These are phyloP conservation scores for Linderina pennispora DNA, from an alignment of 192 early-diverging fungal genomes.

Conservation along the genomic window DNA sequence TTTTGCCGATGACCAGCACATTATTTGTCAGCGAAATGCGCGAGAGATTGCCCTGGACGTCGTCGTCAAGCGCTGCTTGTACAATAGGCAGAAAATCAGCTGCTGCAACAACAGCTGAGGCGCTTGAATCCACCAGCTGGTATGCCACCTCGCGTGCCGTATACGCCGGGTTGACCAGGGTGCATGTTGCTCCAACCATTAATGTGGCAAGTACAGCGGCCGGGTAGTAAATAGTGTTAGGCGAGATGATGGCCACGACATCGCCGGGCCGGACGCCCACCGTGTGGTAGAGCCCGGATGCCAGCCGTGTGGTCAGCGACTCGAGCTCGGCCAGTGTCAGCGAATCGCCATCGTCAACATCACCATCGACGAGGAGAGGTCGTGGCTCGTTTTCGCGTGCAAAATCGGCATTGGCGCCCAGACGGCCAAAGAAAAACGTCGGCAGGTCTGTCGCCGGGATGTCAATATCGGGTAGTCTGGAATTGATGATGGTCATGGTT, in stretches of 20 bases:
- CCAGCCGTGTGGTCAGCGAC: conserved; percentile 1
- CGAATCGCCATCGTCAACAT: background rate
- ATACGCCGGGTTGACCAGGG: conserved; percentile 74
- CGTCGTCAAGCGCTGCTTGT: background rate
- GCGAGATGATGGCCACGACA: conserved; percentile 65
- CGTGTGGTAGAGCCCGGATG: conserved; percentile 29
- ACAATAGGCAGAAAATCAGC: conserved; percentile 4
- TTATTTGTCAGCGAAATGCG: conserved; percentile 18
- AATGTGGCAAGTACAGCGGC: conserved; percentile 55
- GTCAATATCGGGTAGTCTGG: conserved; percentile 3
- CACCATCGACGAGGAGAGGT: conserved; percentile 14
- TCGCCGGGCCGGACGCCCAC: conserved; percentile 59
- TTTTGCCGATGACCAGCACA: background rate
- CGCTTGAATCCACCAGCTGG: conserved; percentile 67
- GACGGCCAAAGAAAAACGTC: background rate
- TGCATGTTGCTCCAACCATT: conserved; percentile 58
- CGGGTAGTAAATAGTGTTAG: conserved; percentile 63
- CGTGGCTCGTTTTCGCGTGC: background rate
- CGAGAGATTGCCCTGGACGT: conserved; percentile 13
- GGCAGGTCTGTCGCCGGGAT: conserved; percentile 1
- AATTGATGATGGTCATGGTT: background rate
- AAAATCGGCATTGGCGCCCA: conserved; percentile 2
- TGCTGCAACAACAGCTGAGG: conserved; percentile 58
- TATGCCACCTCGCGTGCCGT: conserved; percentile 65
- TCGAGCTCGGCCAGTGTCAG: conserved; percentile 14